Evolutionary conservation across 2,329 filamentous ascomycete species (phyloP), one percentile per base, ranked within the genome.

Genomic region (Penicillium sp.): DNA sequence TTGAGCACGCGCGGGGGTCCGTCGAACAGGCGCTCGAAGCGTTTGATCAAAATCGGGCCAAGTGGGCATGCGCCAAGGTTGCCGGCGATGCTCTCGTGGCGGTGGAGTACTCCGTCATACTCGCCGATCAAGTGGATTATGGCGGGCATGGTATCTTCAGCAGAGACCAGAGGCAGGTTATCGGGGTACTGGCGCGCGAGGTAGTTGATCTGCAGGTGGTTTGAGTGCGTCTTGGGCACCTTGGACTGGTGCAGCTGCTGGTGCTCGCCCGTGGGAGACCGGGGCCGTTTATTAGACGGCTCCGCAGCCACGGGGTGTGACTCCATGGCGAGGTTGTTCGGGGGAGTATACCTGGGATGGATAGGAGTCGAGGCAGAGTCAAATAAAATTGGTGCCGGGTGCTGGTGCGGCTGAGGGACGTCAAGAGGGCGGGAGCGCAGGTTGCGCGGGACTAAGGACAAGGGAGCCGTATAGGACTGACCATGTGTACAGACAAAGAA

Each of bases 11-110:
- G 84, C 54, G 92, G 90, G 20, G 88, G 85, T 0, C 88, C 88
- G 58, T 95, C 90, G 64, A 96, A 95, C 50, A 92, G 80, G 47
- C 88, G 83, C 69, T 95, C 90, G 68, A 95, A 90, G 38, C 89
- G 87, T 72, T 91, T 91, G 63, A 95, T 83, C 56, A 95, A 75
- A 46, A 92, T 89, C 22, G 90, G 89, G 0, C 88, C 90, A 1
- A 91, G 83, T 16, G 92, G 86, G 60, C 90, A 88, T 49, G 89
- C 90, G 62, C 90, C 90, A 24, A 96, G 79, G 64, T 90, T 92
- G 51, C 88, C 87, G 42, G 90, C 91, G 63, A 95, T 83, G 69
- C 88, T 92, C 74, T 96, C 90, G 69, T 92, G 89, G 49, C 89
- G 84, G 63, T 89, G 88, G 46, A 95, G 77, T 14, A 94, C 89